Base-by-base conservation (phyloP, 768 basidiomycete genomes). In the Dacryopinax primogenitus region DNA sequence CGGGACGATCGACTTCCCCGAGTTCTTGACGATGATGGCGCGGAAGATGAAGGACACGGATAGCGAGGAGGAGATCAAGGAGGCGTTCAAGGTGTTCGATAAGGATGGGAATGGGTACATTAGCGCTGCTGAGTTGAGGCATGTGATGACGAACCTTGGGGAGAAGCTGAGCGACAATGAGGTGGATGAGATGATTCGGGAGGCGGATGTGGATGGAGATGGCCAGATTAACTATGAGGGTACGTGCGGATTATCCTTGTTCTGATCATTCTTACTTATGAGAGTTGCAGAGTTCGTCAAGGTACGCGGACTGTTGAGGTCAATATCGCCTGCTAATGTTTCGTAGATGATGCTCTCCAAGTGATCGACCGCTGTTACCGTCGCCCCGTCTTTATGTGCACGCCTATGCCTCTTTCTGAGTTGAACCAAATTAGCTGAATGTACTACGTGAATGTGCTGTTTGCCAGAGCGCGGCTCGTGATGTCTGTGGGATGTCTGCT, bases 61-160 rank as follows among this genome's bases (percentile, higher is more conserved):
- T 73, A 83, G 83, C 70, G 92, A 96, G 76, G 92, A 93, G 75
- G 94, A 96, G 78, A 89, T 98, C 76, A 86, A 84, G 74, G 90
- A 94, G 80, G 95, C 95, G 28, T 98, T 98, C 84, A 89, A 88
- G 76, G 91, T 92, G 64, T 96, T 96, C 71, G 94, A 97, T 77
- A 93, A 91, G 83, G 91, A 97, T 72, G 89, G 89, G 13, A 93
- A 92, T 71, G 94, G 93, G 18, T 88, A 80, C 72, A 96, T 97
- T 77, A 86, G 82, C 35, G 84, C 88, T 3, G 85, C 85, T 1
- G 94, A 97, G 79, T 76, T 96, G 74, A 82, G 86, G 73, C 86
- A 88, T 71, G 91, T 96, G 70, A 95, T 97, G 94, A 87, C 83
- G 68, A 91, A 85, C 74, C 81, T 96, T 66, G 88, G 91, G 88